Conservation (phyloP, 2,329 filamentous ascomycete species). For the Talaromyces sp. region DNA sequence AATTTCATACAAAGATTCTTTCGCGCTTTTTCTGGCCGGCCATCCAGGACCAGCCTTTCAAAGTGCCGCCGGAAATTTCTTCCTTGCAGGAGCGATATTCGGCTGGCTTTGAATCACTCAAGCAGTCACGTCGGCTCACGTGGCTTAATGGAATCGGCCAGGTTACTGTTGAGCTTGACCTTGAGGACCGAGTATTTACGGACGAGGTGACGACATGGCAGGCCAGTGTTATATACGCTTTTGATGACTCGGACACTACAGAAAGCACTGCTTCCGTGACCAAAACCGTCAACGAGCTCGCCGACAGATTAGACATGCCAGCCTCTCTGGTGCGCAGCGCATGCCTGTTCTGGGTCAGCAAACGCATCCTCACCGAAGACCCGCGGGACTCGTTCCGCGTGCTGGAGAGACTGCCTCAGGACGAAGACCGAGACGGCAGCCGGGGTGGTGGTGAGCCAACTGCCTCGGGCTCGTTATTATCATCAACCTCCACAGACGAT, state of each 20-base stretch:
- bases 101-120: conserved; percentile 70
- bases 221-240: conserved; percentile 81
- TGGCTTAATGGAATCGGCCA: conserved; percentile 83
- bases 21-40: conserved; percentile 93
- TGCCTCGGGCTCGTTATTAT: conserved; percentile 22
- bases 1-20: conserved; percentile 76
- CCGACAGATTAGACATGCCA: conserved; percentile 51
- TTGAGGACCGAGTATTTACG: conserved; percentile 71
- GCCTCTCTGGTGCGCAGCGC: conserved; percentile 54
- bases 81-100: conserved; percentile 67
- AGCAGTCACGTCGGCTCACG: conserved; percentile 77
- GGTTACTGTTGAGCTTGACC: conserved; percentile 73
- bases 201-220: conserved; percentile 77
- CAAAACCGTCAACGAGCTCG: conserved; percentile 41
- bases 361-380: conserved; percentile 45
- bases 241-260: conserved; percentile 49
- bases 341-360: conserved; percentile 60
- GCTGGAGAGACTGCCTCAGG: conserved; percentile 48
- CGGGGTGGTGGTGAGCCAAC: conserved; percentile 16
- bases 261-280: conserved; percentile 26
- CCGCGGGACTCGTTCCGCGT: conserved; percentile 53
- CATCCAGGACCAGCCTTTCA: conserved; percentile 54
- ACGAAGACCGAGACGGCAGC: conserved; percentile 21
- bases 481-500: conserved; percentile 22
- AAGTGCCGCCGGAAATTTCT: conserved; percentile 40